A percentile compares a stretch with the other conserved stretches of the same genome.
phyloP scores from a whole-genome alignment of 345 rosid species.

The Geranium rotundifolium region DNA sequence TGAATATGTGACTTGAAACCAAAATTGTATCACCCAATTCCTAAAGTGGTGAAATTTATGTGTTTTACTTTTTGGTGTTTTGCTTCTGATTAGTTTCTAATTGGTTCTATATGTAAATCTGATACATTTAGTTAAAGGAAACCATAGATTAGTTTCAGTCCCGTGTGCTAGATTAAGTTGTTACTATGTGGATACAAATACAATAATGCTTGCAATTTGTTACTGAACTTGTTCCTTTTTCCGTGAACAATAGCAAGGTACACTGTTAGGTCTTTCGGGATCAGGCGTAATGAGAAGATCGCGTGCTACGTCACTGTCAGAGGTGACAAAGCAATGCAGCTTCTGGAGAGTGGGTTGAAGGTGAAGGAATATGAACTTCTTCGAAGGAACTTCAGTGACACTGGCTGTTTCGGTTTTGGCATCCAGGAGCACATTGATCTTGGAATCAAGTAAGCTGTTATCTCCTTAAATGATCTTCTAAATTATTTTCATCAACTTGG shows the following conservation, averaged over 20 bases:
- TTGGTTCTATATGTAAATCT: neutral
- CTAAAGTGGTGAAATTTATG: neutral
- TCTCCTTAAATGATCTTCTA: neutral
- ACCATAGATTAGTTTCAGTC: too few species aligned
- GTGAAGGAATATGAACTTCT: constrained; percentile 36
- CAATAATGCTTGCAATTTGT: too few species aligned
- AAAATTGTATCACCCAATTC: neutral
- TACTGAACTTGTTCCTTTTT: neutral
- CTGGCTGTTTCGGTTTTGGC: constrained; percentile 30
- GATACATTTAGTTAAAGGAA: too few species aligned
- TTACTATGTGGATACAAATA: neutral
- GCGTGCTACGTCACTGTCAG: constrained; percentile 37
- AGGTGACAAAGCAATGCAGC: constrained; percentile 55
- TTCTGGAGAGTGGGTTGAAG: constrained; percentile 50
- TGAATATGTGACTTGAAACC: neutral
- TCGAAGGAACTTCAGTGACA: constrained; percentile 24
- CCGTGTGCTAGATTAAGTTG: neutral
- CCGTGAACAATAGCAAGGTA: constrained; percentile 19
- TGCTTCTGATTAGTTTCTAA: neutral
- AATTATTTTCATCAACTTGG: too few species aligned
- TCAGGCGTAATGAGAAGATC: constrained; percentile 29
- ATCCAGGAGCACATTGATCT: constrained; percentile 31
- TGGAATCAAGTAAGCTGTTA: constrained; percentile 13
- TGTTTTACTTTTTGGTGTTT: neutral
- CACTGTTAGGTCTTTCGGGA: constrained; percentile 27